phyloP scores from a whole-genome alignment of 192 early-diverging fungal genomes.

The Chytriomyces hyalinus region DNA sequence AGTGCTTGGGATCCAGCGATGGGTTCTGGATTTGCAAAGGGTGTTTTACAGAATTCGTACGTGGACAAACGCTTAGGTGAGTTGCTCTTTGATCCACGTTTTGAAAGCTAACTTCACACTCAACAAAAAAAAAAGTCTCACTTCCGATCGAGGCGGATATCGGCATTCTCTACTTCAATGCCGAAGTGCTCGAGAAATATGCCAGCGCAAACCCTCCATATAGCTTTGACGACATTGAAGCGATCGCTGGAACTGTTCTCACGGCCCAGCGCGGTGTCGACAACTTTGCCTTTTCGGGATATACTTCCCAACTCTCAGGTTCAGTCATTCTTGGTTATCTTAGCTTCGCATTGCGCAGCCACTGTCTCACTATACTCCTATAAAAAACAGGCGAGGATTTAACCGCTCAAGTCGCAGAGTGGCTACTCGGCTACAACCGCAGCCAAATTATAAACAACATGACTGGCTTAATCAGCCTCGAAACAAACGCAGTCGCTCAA shows the following conservation, averaged over 20 bases:
- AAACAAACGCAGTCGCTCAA: slow-evolving; percentile 37
- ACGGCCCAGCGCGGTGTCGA: slow-evolving; percentile 31
- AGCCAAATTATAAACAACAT: slow-evolving; percentile 20
- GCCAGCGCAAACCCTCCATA: slow-evolving; percentile 28
- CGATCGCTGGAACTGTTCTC: slow-evolving; percentile 33
- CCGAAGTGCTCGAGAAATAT: slow-evolving; percentile 39
- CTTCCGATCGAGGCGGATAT: slow-evolving; percentile 43
- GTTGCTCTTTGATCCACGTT: not conserved
- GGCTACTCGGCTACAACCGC: slow-evolving; percentile 31
- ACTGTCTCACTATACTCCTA: not conserved
- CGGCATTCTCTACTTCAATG: slow-evolving; percentile 50
- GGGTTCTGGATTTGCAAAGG: slow-evolving; percentile 30
- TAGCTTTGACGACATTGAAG: slow-evolving; percentile 45
- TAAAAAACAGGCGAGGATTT: slow-evolving; percentile 41
- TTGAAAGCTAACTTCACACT: not conserved
- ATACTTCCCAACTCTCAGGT: slow-evolving; percentile 41
- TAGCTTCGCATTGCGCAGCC: not conserved
- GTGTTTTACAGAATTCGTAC: slow-evolving; percentile 30
- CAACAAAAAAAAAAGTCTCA: slow-evolving; percentile 30
- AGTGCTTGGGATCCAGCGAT: slow-evolving; percentile 42
- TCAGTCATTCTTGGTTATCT: not conserved
- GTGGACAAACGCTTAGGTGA: slow-evolving; percentile 47
- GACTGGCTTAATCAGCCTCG: slow-evolving; percentile 36
- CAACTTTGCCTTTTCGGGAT: slow-evolving; percentile 39
- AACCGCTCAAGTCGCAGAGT: slow-evolving; percentile 38